Conservation (phyloP, 179 eudicot species). For the Beta corolliflora region DNA sequence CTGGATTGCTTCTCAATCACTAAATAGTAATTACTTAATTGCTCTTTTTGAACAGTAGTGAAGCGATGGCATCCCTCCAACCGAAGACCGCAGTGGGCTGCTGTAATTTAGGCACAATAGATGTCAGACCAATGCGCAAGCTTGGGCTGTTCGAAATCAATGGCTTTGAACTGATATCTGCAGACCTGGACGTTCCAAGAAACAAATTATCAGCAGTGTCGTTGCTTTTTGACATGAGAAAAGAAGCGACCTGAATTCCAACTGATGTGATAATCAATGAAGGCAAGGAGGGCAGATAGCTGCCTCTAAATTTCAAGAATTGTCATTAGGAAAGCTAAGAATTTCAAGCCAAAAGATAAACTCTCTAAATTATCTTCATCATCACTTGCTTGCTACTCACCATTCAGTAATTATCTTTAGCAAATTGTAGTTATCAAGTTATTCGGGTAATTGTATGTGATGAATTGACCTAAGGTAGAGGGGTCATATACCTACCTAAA, state of each 20-base stretch:
- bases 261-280: neutral
- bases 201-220: neutral
- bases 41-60: slow-evolving; percentile 44
- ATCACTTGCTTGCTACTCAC: neutral
- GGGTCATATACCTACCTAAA: too few species aligned
- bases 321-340: neutral
- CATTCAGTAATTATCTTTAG: neutral
- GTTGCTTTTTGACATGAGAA: neutral
- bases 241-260: neutral
- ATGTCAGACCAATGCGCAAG: slow-evolving; percentile 35
- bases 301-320: neutral
- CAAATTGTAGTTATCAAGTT: neutral
- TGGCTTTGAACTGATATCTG: slow-evolving; percentile 30
- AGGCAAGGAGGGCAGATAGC: neutral
- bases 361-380: neutral
- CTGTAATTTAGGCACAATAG: slow-evolving; percentile 37
- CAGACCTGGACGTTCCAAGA: slow-evolving; percentile 29
- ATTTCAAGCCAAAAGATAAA: neutral
- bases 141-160: slow-evolving; percentile 28
- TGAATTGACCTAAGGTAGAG: too few species aligned
- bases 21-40: neutral
- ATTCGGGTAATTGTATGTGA: neutral
- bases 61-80: slow-evolving; percentile 55
- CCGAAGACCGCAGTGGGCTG: slow-evolving; percentile 42
- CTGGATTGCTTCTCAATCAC: neutral